A percentile compares a stretch with the other conserved stretches of the same genome.
These are phyloP conservation scores for Coemansia sp. DNA, from an alignment of 192 early-diverging fungal species.

Conservation along the genomic window DNA sequence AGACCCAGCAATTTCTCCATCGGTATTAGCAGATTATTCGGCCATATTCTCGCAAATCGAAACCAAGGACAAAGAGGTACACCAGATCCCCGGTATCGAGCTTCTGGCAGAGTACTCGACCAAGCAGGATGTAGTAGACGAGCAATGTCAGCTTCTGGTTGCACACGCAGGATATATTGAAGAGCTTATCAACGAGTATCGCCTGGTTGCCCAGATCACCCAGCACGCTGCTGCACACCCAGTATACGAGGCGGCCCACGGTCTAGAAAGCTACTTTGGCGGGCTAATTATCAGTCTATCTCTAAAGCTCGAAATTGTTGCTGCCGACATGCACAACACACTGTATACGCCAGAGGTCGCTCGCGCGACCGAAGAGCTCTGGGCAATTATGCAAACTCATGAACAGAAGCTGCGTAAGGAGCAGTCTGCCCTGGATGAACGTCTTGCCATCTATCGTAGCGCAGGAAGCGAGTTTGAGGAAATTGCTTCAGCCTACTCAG, in stretches of 20 bases:
- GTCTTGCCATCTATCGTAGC: constrained; percentile 38
- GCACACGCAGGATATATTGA: constrained; percentile 26
- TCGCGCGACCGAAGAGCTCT: constrained; percentile 19
- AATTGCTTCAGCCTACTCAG: constrained; percentile 36
- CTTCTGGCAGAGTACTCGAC: constrained; percentile 2
- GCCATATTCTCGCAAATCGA: constrained; percentile 16
- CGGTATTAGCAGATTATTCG: background rate
- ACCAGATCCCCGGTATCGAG: constrained; percentile 13
- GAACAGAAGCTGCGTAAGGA: constrained; percentile 28
- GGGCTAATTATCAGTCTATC: constrained; percentile 44
- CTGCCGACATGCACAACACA: constrained; percentile 39
- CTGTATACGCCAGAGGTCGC: constrained; percentile 34
- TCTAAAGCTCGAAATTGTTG: constrained; percentile 38
- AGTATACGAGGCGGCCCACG: constrained; percentile 26
- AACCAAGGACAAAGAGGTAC: constrained; percentile 15
- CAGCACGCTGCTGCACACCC: constrained; percentile 22
- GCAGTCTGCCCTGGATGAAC: constrained; percentile 38
- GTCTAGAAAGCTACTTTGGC: constrained; percentile 48
- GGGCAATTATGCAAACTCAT: constrained; percentile 10
- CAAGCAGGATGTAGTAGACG: constrained; percentile 9
- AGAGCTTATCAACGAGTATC: constrained; percentile 26
- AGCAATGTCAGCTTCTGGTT: constrained; percentile 24
- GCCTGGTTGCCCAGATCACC: constrained; percentile 20
- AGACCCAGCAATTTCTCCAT: background rate
- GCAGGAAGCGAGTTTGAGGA: constrained; percentile 48